A percentile compares a stretch with the other conserved stretches of the same genome.
These are phyloP conservation scores for Chlamydomonas sphaeroides DNA, from an alignment of 139 green algal genomes.

Conservation along the genomic window DNA sequence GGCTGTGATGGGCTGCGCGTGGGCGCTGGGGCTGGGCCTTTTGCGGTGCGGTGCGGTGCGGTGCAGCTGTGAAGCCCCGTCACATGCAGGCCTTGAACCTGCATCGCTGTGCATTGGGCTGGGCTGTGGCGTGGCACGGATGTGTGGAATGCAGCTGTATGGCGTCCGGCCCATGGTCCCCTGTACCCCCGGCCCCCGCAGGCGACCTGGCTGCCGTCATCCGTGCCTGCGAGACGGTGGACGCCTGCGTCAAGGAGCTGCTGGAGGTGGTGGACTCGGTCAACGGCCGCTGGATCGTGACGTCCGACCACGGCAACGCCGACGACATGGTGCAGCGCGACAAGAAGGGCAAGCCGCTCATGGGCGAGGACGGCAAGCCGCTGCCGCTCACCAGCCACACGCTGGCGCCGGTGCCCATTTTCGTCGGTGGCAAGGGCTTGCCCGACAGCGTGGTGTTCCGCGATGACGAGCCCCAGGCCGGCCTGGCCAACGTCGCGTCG, in stretches of 20 bases:
- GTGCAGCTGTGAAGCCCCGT: too few species aligned
- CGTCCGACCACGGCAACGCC: constrained; percentile 94
- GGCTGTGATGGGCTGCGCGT: too few species aligned
- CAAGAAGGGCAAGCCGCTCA: constrained; percentile 87
- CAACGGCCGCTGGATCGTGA: constrained; percentile 85
- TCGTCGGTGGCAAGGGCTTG: constrained; percentile 90
- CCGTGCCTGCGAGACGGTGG: constrained; percentile 70
- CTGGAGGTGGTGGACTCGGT: constrained; percentile 61
- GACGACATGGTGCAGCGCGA: constrained; percentile 97
- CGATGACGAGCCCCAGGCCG: constrained; percentile 83
- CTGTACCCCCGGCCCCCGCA: neutral
- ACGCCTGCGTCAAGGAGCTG: constrained; percentile 85
- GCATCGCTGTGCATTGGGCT: too few species aligned
- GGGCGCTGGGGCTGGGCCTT: too few species aligned
- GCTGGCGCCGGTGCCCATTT: constrained; percentile 89
- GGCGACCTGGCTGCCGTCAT: constrained; percentile 77
- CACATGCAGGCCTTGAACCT: too few species aligned
- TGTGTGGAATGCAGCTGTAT: too few species aligned
- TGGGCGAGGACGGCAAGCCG: constrained; percentile 70
- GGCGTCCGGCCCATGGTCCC: too few species aligned
- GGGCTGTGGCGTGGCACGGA: too few species aligned
- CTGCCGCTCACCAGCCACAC: constrained; percentile 95
- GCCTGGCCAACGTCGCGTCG: constrained; percentile 94
- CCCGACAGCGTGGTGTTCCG: constrained; percentile 71
- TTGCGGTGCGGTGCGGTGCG: too few species aligned